phyloP scores from a whole-genome alignment of 73 alveolate genomes.

The Breviolum minutum region DNA sequence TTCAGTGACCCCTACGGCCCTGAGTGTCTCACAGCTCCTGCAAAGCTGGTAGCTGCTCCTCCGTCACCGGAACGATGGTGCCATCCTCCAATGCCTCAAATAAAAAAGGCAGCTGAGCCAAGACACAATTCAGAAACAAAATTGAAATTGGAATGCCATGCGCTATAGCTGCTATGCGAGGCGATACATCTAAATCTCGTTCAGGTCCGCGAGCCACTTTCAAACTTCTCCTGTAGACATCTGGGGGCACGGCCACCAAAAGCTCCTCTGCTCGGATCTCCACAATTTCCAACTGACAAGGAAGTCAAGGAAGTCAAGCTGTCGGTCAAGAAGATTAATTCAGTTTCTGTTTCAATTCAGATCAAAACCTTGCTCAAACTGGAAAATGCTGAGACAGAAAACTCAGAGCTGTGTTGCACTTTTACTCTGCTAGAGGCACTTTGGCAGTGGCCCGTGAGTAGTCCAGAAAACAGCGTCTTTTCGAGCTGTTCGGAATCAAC shows the following conservation, averaged over 20 bases:
- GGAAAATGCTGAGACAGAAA: not conserved
- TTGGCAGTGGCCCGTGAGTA: no score
- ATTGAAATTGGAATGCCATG: no score
- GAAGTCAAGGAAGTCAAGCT: not conserved
- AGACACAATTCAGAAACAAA: no score
- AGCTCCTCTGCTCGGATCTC: slow-evolving; percentile 78
- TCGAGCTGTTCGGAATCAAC: not conserved
- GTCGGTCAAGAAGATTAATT: no score
- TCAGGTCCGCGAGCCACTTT: not conserved
- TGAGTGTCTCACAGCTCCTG: slow-evolving; percentile 32
- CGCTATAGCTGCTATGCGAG: no score
- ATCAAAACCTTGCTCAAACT: no score
- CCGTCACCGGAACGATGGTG: slow-evolving; percentile 55
- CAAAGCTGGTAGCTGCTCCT: slow-evolving; percentile 70
- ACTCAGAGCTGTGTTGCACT: not conserved
- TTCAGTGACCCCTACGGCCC: not conserved
- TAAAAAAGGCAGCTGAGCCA: not conserved
- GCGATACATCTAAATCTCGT: not conserved
- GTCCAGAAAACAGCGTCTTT: no score
- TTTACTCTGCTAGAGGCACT: not conserved
- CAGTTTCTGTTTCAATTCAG: no score
- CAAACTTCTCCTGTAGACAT: not conserved
- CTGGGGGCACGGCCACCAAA: slow-evolving; percentile 23
- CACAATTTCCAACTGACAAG: slow-evolving; percentile 36
- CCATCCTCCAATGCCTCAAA: slow-evolving; percentile 71